Evolutionary conservation across 1,284 basidiomycete genomes (phyloP), one percentile per base, ranked within the genome.

Genomic region (Papiliotrema flavescens): DNA sequence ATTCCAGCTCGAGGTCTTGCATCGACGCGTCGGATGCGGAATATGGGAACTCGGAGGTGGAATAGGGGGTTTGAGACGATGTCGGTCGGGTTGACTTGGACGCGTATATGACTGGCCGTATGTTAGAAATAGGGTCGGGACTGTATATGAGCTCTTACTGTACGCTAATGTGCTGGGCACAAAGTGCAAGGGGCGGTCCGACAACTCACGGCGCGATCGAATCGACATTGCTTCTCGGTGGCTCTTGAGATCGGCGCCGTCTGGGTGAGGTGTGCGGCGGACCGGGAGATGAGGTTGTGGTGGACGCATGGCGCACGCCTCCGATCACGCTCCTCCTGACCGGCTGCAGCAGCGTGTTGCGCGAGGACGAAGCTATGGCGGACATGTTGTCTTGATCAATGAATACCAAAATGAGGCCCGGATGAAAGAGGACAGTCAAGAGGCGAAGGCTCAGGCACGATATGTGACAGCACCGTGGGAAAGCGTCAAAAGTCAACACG

Each of bases 61-160:
- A 69, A 54, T 69, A 73, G 15, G 70, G 70, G 36, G 70, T 70
- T 49, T 64, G 66, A 20, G 58, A 45, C 3, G 73, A 70, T 45
- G 60, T 55, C 5, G 52, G 61, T 0, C 62, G 56, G 3, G 59
- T 45, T 4, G 63, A 60, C 47, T 62, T 62, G 14, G 69, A 68
- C 8, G 67, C 69, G 51, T 75, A 75, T 14, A 73, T 63, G 44
- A 75, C 61, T 1, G 73, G 73, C 17, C 73, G 68, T 48, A 75
- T 71, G 52, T 75, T 74, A 8, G 73, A 75, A 20, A 61, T 28
- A 4, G 71, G 71, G 57, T 75, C 73, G 19, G 73, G 73, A 3
- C 73, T 75, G 54, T 2, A 9, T 22, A 13, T 43, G 41, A 20
- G 41, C 41, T 43, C 22, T 43, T n/a, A 9, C 9, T 15, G 41